Base-by-base conservation (phyloP, 2,329 filamentous ascomycete genomes). In the Trichoderma aggressivum region DNA sequence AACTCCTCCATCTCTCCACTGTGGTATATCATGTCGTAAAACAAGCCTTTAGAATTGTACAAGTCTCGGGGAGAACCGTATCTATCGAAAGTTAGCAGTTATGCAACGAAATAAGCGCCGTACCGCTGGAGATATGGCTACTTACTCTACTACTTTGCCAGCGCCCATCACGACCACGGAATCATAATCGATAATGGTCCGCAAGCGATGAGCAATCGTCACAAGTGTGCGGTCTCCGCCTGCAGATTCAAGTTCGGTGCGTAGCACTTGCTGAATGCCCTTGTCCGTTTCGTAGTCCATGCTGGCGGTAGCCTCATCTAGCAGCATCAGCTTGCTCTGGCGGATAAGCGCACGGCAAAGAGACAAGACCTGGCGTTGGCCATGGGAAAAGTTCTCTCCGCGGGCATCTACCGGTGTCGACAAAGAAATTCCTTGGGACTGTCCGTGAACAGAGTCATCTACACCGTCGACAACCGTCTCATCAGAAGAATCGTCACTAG, bases 141-240 rank as follows among this genome's bases (percentile, higher is more conserved):
- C 81, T 77, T 81, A 85, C 84, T 89, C 87, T 11, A 87, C 74
- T 7, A 89, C 85, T 34, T 80, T 79, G 0, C 87, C 87, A 0
- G 82, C 83, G 8, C 83, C 83, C 85, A 90, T 85, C 18, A 90
- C 87, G 3, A 89, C 82, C 1, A 90, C 83, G 34, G 82, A 82
- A 75, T 90, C 87, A 73, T 88, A 89, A 77, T 89, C 87, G 70
- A 88, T 85, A 66, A 90, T 88, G 0, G 87, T 89, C 55, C 85
- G 81, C 61, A 89, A 78, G 5, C 87, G 83, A 77, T 89, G 87
- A 7, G 86, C 87, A 73, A 89, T 88, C 3, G 87, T 88, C 24
- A 89, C 84, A 5, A 89, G 80, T 11, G 87, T 89, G 28, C 86
- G 81, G 30, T 83, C 83, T 12, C 81, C 78, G 6, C 81, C 82